Evolutionary conservation across 352 stramenopile genomes (phyloP), one percentile per base, ranked within the genome.

Genomic region (Thraustotheca clavata): DNA sequence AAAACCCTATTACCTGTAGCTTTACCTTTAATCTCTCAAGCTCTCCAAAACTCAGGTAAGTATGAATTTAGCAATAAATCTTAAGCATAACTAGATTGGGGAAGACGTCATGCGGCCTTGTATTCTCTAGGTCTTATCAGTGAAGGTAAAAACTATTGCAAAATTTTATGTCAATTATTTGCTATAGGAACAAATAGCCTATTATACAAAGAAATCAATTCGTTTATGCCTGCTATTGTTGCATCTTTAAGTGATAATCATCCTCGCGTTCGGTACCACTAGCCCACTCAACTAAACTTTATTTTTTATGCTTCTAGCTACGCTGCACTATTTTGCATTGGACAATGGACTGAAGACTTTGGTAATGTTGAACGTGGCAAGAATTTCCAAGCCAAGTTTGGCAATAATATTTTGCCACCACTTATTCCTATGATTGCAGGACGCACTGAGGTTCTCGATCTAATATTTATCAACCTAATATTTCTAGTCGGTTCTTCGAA

Each of bases 371-470:
- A 83, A n/a, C 85, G 87, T 68, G 77, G 79, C 62, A 91, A 89
- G 77, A 94, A 94, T 73, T 94, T 94, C 60, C 83, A 92, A 68
- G 80, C 81, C 29, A 86, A 83, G 55, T 92, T 84, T 75, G 80
- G 91, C 72, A 40, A 62, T 4, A 61, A 73, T 9, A 71, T 92
- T 22, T 57, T 94, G 26, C 85, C 85, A 24, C 75, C 78, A 27
- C 73, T 92, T 20, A 90, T 82, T 33, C 72, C 68, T 32, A 66
- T 91, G 46, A 69, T 94, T 55, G 68, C 33, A 6, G 48, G 41
- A 32, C 46, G 43, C 46, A 32, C 59, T 43, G 46, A 60, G 18
- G 0, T 9, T 60, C 8, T 9, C 20, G 26, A 59, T 29, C 31
- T 62, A 27, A 29, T 67, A 16, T 16, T 57, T 7, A 20, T 3